Evolutionary conservation across 139 green algal genomes (phyloP).

Genomic region (Haematococcus lacustris): DNA sequence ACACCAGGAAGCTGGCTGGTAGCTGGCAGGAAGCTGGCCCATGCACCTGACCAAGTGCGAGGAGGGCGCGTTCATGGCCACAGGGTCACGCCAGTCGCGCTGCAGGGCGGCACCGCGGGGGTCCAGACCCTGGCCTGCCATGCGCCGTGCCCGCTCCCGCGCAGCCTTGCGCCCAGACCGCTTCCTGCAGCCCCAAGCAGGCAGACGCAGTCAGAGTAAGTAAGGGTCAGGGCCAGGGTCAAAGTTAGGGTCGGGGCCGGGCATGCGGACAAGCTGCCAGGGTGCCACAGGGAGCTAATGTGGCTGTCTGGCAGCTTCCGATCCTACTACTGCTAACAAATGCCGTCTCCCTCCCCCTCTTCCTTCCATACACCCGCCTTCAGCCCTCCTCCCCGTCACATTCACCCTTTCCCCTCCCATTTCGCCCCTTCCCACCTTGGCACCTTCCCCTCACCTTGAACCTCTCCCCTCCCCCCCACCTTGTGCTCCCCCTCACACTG

Average conservation of each 20-base stretch:
- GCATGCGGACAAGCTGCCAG: not conserved
- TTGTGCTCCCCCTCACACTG: not conserved
- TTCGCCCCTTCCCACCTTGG: too few relatives aligned
- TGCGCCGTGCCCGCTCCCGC: conserved; percentile 51
- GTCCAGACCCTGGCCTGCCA: conserved; percentile 58
- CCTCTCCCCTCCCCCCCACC: not conserved
- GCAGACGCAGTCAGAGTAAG: not conserved
- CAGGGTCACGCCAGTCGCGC: conserved; percentile 6
- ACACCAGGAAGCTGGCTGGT: too few relatives aligned
- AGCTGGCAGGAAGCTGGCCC: too few relatives aligned
- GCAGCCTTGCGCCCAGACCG: conserved; percentile 52
- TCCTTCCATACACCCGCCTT: not conserved
- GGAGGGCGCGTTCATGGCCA: conserved; percentile 5
- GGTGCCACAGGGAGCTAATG: not conserved
- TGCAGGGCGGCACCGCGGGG: not conserved
- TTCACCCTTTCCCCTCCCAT: not conserved
- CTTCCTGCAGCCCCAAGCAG: conserved; percentile 12
- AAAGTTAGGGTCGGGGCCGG: not conserved
- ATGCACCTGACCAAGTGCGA: conserved; percentile 3
- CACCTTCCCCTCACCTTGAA: not conserved
- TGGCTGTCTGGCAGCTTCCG: not conserved
- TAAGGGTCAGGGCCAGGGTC: not conserved
- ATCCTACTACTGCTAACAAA: not conserved
- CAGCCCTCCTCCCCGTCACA: not conserved
- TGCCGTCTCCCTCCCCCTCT: not conserved